These are phyloP conservation scores for Ustilago vetiveriae DNA, from an alignment of 1,284 basidiomycete genomes.

Conservation along the genomic window DNA sequence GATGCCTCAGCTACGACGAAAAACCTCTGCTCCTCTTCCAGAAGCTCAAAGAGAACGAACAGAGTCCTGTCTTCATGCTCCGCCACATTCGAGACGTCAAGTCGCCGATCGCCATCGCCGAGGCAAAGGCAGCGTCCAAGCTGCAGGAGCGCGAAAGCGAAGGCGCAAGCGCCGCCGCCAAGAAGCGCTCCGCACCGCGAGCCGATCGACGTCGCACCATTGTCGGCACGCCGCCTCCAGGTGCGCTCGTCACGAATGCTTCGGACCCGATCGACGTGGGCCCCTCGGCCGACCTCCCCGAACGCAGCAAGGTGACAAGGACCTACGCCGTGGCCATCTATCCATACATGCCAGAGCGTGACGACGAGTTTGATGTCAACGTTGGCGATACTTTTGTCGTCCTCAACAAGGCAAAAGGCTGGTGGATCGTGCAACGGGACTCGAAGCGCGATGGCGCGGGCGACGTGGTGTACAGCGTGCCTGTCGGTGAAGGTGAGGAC, in stretches of 20 bases:
- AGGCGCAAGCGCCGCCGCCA: neutral
- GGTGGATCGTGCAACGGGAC: slow-evolving; percentile 99
- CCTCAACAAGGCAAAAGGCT: slow-evolving; percentile 89
- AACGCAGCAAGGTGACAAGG: slow-evolving; percentile 19
- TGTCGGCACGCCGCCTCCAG: slow-evolving; percentile 29
- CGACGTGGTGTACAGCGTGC: slow-evolving; percentile 77
- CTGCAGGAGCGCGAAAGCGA: slow-evolving; percentile 29
- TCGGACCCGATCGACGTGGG: slow-evolving; percentile 45
- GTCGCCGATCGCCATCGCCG: slow-evolving; percentile 75
- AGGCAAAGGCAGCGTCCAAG: slow-evolving; percentile 57
- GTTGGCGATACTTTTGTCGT: slow-evolving; percentile 83
- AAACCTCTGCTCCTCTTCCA: slow-evolving; percentile 96
- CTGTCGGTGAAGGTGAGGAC: slow-evolving; percentile 73
- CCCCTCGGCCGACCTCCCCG: slow-evolving; percentile 47
- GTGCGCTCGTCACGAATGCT: slow-evolving; percentile 23
- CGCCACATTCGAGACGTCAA: slow-evolving; percentile 96
- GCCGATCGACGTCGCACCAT: slow-evolving; percentile 38
- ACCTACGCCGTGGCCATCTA: slow-evolving; percentile 89
- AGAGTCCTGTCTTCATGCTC: slow-evolving; percentile 98
- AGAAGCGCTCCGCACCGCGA: slow-evolving; percentile 27
- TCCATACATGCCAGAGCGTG: slow-evolving; percentile 93
- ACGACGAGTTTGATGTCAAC: slow-evolving; percentile 96
- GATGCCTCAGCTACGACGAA: slow-evolving; percentile 96
- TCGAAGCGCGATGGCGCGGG: slow-evolving; percentile 78
- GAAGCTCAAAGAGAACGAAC: slow-evolving; percentile 93